Conservation (phyloP, 768 basidiomycete species). For the Boletus huronensis region DNA sequence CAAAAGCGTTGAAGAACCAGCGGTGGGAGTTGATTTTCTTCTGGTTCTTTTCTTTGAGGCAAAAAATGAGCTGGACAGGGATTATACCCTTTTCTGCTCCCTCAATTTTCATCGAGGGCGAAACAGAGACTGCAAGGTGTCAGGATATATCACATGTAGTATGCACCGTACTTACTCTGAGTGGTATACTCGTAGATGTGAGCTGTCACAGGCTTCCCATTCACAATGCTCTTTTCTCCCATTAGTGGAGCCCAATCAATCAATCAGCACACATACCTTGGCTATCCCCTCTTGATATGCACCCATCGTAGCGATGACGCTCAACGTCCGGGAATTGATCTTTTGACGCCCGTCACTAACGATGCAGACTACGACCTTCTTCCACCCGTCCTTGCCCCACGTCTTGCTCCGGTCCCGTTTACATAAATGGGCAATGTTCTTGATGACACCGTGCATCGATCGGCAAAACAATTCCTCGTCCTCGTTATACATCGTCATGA, state of each 20-base stretch:
- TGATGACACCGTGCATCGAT: conserved; percentile 95
- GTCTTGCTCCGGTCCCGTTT: conserved; percentile 85
- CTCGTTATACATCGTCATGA: conserved; percentile 98
- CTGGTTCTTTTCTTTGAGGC: conserved; percentile 88
- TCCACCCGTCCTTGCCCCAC: conserved; percentile 98
- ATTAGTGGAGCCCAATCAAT: conserved; percentile 1
- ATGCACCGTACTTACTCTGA: conserved; percentile 50
- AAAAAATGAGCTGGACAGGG: conserved; percentile 92
- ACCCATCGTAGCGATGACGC: conserved; percentile 90
- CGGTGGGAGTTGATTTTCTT: conserved; percentile 95
- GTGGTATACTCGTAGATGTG: conserved; percentile 96
- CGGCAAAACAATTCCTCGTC: conserved; percentile 87
- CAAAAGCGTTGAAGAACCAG: conserved; percentile 95
- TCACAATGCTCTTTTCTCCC: conserved; percentile 59
- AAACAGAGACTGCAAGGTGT: conserved; percentile 62
- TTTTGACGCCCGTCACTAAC: conserved; percentile 84
- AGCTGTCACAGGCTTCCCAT: conserved; percentile 77
- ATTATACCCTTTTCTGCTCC: conserved; percentile 76
- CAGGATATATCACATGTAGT: not conserved
- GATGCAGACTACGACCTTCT: conserved; percentile 94
- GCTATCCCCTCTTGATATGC: conserved; percentile 93
- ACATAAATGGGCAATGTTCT: conserved; percentile 87
- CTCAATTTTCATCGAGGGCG: conserved; percentile 77
- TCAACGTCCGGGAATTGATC: conserved; percentile 80
- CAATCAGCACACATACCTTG: conserved; percentile 47